These are phyloP conservation scores for Fusarium verticillioides DNA, from an alignment of 2,329 filamentous ascomycete genomes.

Conservation along the genomic window DNA sequence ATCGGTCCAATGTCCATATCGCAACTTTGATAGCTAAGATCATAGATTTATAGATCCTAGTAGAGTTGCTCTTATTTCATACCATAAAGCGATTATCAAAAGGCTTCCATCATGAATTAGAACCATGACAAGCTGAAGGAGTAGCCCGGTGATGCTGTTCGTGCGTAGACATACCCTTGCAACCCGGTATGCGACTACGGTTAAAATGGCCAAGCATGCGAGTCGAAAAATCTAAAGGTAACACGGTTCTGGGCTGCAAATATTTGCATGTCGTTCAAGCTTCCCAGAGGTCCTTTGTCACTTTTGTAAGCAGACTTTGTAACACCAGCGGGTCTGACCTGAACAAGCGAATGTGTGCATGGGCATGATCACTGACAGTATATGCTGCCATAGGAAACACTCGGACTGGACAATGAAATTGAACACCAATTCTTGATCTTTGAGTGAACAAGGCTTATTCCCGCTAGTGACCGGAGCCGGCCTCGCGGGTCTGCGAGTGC, in stretches of 20 bases:
- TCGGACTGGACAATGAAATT: neutral
- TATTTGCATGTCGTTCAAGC: too few species aligned
- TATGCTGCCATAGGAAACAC: too few species aligned
- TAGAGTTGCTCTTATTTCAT: neutral
- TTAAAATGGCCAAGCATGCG: too few species aligned
- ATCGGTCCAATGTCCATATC: neutral
- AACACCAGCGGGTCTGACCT: neutral
- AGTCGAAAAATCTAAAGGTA: too few species aligned
- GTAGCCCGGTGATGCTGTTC: too few species aligned
- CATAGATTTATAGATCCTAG: fast-evolving
- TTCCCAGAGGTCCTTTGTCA: fast-evolving
- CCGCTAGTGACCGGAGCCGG: neutral
- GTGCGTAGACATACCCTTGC: too few species aligned
- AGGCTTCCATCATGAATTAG: neutral
- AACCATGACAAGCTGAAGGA: too few species aligned
- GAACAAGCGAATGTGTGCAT: neutral
- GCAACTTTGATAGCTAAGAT: neutral
- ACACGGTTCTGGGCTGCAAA: too few species aligned
- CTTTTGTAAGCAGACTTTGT: neutral
- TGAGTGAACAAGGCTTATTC: neutral
- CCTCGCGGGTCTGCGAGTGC: neutral
- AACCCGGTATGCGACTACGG: too few species aligned
- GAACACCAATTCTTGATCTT: neutral
- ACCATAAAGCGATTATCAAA: fast-evolving
- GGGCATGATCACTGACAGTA: neutral